These are phyloP conservation scores for Testicularia cyperi DNA, from an alignment of 1,284 basidiomycete genomes.

Conservation along the genomic window DNA sequence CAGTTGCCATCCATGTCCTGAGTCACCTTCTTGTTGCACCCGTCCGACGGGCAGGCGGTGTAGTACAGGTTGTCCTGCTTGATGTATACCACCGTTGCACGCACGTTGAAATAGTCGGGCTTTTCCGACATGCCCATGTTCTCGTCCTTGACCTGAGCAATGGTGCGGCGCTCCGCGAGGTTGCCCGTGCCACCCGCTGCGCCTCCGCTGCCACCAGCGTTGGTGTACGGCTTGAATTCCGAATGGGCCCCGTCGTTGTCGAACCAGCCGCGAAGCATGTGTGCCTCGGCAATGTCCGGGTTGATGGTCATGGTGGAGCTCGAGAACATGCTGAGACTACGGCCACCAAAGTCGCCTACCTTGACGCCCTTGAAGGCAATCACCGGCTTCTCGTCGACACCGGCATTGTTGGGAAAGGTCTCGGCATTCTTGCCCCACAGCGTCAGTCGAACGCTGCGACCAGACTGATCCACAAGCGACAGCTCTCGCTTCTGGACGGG, in stretches of 20 bases:
- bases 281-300: conserved; percentile 84
- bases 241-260: conserved; percentile 49
- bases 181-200: conserved; percentile 60
- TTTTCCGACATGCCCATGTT: conserved; percentile 78
- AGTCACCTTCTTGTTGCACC: conserved; percentile 89
- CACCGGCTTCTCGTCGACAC: conserved; percentile 54
- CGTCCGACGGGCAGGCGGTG: conserved; percentile 79
- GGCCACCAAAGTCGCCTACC: conserved; percentile 90
- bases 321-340: conserved; percentile 73
- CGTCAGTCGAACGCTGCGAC: conserved; percentile 79
- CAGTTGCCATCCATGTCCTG: conserved; percentile 70
- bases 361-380: conserved; percentile 89
- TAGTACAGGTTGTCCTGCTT: conserved; percentile 84
- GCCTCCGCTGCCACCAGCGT: conserved; percentile 47
- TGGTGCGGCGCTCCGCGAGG: conserved; percentile 64
- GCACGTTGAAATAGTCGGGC: conserved; percentile 75
- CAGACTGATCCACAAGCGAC: conserved; percentile 80
- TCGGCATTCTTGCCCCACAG: conserved; percentile 97
- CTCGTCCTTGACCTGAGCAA: conserved; percentile 79
- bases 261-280: conserved; percentile 85
- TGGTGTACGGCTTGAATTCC: conserved; percentile 61
- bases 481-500: conserved; percentile 57
- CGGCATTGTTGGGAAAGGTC: conserved; percentile 64
- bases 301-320: conserved; percentile 65
- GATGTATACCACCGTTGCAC: conserved; percentile 86